phyloP scores from a whole-genome alignment of 129 eudicot genomes.

The Heracleum sosnowskyi region DNA sequence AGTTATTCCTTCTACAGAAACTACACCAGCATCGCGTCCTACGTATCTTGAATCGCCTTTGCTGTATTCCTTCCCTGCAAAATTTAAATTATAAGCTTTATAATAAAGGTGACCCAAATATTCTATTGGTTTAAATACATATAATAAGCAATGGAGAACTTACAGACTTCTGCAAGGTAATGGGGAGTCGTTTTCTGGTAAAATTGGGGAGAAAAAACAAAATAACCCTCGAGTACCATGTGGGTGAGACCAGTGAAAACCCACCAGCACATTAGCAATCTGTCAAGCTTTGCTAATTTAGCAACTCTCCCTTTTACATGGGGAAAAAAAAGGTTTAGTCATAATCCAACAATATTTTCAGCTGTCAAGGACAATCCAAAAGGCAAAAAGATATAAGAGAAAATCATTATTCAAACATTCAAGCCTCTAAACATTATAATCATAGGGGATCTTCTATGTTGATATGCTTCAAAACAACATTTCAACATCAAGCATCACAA shows the following conservation, averaged over 20 bases:
- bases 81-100: background rate
- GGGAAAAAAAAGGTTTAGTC: background rate
- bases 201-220: slow-evolving; percentile 77
- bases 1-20: slow-evolving; percentile 79
- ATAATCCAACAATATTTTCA: background rate
- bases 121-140: background rate
- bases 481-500: background rate
- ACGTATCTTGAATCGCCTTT: slow-evolving; percentile 93
- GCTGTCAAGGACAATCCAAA: background rate
- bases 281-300: slow-evolving; percentile 52
- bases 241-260: slow-evolving; percentile 85
- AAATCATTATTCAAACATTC: background rate
- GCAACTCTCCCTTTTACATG: slow-evolving; percentile 40
- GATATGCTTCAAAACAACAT: background rate
- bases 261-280: slow-evolving; percentile 96
- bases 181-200: slow-evolving; percentile 49
- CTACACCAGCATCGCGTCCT: slow-evolving; percentile 56
- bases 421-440: background rate
- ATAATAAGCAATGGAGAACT: slow-evolving; percentile 19
- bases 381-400: background rate
- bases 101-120: background rate
- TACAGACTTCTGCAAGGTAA: slow-evolving; percentile 91
- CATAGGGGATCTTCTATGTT: background rate
- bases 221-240: slow-evolving; percentile 86
- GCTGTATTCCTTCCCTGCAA: slow-evolving; percentile 95